phyloP scores from a whole-genome alignment of 495 filamentous ascomycete genomes.

The Aspergillus sclerotioniger region DNA sequence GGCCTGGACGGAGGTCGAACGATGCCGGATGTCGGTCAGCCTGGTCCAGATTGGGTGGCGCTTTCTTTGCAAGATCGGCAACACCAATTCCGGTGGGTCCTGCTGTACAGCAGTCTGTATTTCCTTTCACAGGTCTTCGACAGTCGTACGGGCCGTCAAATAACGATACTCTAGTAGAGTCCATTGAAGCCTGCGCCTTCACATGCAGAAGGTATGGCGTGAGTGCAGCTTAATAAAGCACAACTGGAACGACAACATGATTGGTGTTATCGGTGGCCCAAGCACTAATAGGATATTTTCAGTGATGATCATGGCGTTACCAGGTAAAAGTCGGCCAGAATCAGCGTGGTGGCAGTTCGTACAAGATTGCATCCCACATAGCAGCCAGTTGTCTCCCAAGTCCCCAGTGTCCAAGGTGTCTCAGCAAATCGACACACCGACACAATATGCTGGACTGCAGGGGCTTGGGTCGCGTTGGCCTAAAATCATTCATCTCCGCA shows the following conservation, averaged over 20 bases:
- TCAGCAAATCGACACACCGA: neutral
- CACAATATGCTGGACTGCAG: neutral
- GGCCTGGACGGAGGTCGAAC: neutral
- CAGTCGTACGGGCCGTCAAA: too few relatives aligned
- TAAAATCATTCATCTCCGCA: neutral
- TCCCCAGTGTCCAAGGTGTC: neutral
- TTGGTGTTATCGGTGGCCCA: too few relatives aligned
- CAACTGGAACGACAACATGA: too few relatives aligned
- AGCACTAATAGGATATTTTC: too few relatives aligned
- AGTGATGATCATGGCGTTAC: neutral
- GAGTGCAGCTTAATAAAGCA: too few relatives aligned
- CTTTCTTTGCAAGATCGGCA: too few relatives aligned
- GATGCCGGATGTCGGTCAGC: constrained; percentile 1
- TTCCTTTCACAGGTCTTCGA: too few relatives aligned
- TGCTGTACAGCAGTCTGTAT: too few relatives aligned
- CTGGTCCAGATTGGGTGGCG: neutral
- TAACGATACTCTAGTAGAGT: too few relatives aligned
- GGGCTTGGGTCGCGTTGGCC: neutral
- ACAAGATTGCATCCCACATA: neutral
- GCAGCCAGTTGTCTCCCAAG: neutral
- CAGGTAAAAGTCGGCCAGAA: neutral
- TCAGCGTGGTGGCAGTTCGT: neutral
- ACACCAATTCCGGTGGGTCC: too few relatives aligned
- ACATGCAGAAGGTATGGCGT: too few relatives aligned
- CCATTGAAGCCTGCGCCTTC: too few relatives aligned